These are phyloP conservation scores for Eustoma russellianum DNA, from an alignment of 257 asterid species.

Conservation along the genomic window DNA sequence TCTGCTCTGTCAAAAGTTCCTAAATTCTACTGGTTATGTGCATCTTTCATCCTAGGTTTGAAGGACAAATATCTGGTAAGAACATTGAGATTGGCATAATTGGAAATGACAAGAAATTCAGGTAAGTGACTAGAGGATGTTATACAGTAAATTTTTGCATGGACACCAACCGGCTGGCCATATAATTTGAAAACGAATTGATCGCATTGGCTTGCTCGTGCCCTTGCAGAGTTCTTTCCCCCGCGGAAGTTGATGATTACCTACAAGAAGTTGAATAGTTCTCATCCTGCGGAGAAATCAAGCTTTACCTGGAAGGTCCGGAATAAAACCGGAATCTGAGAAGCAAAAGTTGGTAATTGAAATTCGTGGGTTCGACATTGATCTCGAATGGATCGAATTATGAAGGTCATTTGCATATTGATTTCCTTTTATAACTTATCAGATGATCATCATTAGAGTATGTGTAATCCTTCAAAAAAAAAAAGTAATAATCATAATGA, in stretches of 20 bases:
- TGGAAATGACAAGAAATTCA: constrained; percentile 74
- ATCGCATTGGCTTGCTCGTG: constrained; percentile 2
- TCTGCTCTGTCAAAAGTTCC: background rate
- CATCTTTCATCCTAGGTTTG: constrained; percentile 46
- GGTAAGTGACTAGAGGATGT: constrained; percentile 20
- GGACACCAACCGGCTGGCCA: too few relatives aligned
- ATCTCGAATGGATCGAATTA: too few relatives aligned
- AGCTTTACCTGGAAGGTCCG: too few relatives aligned
- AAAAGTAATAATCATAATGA: too few relatives aligned
- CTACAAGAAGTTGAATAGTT: constrained; percentile 82
- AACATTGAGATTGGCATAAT: constrained; percentile 96
- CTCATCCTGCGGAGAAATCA: background rate
- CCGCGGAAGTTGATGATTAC: constrained; percentile 93
- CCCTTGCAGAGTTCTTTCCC: constrained; percentile 67
- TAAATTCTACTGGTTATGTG: background rate
- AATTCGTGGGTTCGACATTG: too few relatives aligned
- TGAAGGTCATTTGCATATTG: too few relatives aligned
- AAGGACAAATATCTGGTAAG: constrained; percentile 93
- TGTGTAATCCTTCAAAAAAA: too few relatives aligned
- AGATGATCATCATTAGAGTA: too few relatives aligned
- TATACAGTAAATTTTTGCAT: too few relatives aligned
- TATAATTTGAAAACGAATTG: background rate
- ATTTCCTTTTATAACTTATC: too few relatives aligned
- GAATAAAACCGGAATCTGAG: too few relatives aligned
- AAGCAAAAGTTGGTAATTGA: too few relatives aligned